Evolutionary conservation across 179 eudicot genomes (phyloP), one percentile per base, ranked within the genome.

Genomic region (Sideroxylon spinosum): DNA sequence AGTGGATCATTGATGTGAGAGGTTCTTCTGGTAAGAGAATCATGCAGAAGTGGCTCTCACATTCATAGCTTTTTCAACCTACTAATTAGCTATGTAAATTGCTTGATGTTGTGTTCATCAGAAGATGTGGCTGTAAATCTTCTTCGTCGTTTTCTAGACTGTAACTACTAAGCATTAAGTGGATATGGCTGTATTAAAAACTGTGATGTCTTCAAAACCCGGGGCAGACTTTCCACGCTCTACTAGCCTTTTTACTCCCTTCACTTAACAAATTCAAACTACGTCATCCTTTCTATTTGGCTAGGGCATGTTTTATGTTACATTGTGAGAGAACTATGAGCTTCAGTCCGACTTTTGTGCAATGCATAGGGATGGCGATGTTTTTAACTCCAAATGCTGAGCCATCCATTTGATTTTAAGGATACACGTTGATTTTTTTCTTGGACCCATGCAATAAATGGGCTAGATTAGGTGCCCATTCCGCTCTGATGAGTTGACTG

Each of bases 191-290:
- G 74, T 60, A 71, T 71, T 50, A 71, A 71, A 2, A 71, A 52
- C 9, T 37, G 48, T 28, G 63, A 6, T 55, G 22, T 14, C 23
- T 53, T 28, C 46, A 26, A 52, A 72, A 55, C 23, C 32, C 4
- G 25, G 75, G 62, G 63, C 56, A 14, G 63, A 52, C 75, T 26
- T 72, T 55, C 56, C 49, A 19, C 28, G 9, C 26, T 48, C 63
- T n/a, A 55, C 48, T 53, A 28, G 17, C 48, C 63, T 55, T 73
- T 59, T 71, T 71, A 56, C 37, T 49, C 57, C 37, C 62, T 72
- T 55, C 16, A n/a, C 74, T 71, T 55, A 23, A 13, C 55, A 17
- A 52, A 44, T 37, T 19, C 52, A 1, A 13, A 63, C 68, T 63
- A 44, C 23, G n/a, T 68, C 72, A 7, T 28, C 72, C 55, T 22